Evolutionary conservation across 2,329 filamentous ascomycete genomes (phyloP).

Genomic region (Nectriaceae sp.): DNA sequence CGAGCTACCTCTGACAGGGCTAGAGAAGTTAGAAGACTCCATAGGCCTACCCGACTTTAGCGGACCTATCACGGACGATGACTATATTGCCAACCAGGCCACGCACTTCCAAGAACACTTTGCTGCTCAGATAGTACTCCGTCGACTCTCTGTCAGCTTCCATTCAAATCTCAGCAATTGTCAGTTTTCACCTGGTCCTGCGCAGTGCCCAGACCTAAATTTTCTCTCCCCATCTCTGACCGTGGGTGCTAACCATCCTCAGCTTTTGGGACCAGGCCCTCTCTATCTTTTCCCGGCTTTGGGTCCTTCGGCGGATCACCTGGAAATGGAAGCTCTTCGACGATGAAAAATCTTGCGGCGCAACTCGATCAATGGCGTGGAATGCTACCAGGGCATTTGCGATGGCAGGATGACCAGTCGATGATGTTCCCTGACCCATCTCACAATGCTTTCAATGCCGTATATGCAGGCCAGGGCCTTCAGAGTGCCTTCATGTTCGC

Average conservation of each 20-base stretch:
- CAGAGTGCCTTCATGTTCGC: constrained; percentile 25
- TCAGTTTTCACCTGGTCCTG: constrained; percentile 36
- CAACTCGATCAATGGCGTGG: constrained; percentile 61
- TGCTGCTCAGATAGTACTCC: constrained; percentile 59
- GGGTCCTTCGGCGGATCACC: constrained; percentile 15
- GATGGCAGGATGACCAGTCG: constrained; percentile 58
- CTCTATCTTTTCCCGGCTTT: constrained; percentile 17
- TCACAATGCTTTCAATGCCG: constrained; percentile 16
- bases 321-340: constrained; percentile 23
- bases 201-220: neutral
- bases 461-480: constrained; percentile 21
- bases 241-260: constrained; percentile 1
- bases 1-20: constrained; percentile 56
- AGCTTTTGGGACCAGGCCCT: constrained; percentile 21
- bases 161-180: constrained; percentile 54
- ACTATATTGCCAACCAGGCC: constrained; percentile 49
- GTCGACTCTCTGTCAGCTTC: constrained; percentile 53
- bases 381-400: constrained; percentile 53
- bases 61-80: constrained; percentile 46
- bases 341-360: constrained; percentile 52
- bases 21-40: constrained; percentile 53
- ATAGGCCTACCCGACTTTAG: constrained; percentile 58
- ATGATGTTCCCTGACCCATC: constrained; percentile 23
- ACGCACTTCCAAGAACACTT: constrained; percentile 61
- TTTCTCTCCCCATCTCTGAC: neutral